A percentile compares a stretch with the other conserved stretches of the same genome.
Conservation (phyloP, 2,329 filamentous ascomycete species). For the Chalaropsis ovoidea region DNA sequence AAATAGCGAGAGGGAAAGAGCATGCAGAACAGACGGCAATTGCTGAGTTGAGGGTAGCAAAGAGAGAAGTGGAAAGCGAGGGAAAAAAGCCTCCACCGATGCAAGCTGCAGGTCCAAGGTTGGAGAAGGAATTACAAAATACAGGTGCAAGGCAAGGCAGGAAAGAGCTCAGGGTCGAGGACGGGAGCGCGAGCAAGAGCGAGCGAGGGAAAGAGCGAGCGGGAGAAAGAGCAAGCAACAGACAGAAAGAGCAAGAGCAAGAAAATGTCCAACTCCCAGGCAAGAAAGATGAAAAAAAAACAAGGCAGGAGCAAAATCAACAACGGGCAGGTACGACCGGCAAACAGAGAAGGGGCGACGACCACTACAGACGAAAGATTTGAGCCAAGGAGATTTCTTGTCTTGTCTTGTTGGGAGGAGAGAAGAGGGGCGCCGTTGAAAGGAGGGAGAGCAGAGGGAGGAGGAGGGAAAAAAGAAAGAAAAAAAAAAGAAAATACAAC, state of each 20-base stretch:
- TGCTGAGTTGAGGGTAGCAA: conserved; percentile 1
- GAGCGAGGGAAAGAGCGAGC: neutral
- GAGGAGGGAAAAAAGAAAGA: neutral
- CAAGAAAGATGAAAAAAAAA: neutral
- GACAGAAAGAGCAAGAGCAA: too few relatives aligned
- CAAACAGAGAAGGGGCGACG: neutral
- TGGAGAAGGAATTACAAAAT: conserved; percentile 13
- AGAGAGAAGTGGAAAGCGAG: neutral
- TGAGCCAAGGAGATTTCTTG: conserved; percentile 1
- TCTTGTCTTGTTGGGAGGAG: neutral
- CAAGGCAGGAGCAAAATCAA: neutral
- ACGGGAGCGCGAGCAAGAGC: neutral
- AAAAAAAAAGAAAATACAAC: conserved; percentile 5
- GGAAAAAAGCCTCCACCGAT: neutral
- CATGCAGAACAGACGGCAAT: conserved; percentile 1
- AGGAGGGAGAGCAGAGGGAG: conserved; percentile 9
- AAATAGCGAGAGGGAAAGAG: conserved; percentile 1
- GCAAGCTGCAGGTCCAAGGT: conserved; percentile 13
- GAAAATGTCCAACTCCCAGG: neutral
- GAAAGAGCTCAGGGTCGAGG: conserved; percentile 1
- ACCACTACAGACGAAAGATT: neutral
- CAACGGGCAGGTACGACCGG: neutral
- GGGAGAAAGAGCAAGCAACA: too few relatives aligned
- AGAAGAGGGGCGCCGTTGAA: conserved; percentile 2
- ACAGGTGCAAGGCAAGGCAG: conserved; percentile 2